Evolutionary conservation across 805 yeast species (phyloP).

Genomic region (Metschnikowia kofuensis): DNA sequence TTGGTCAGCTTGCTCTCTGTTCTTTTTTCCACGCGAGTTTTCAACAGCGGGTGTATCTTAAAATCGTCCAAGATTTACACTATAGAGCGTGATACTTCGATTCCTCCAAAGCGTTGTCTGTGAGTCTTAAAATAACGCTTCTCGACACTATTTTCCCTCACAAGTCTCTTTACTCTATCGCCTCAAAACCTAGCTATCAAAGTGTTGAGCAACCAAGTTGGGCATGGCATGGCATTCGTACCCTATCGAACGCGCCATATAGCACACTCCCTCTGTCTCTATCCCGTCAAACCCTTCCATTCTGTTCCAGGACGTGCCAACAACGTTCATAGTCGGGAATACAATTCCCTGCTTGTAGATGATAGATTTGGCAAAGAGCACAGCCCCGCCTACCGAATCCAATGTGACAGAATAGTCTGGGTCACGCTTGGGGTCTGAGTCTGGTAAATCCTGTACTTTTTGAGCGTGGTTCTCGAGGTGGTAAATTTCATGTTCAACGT

Average conservation of each 20-base stretch:
- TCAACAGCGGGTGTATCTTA: too few species aligned
- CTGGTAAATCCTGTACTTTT: constrained; percentile 9
- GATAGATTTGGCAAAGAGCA: constrained; percentile 41
- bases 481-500: constrained; percentile 23
- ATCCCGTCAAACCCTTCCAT: constrained; percentile 52
- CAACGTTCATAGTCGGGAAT: constrained; percentile 44
- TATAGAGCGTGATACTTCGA: too few species aligned
- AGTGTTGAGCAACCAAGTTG: constrained; percentile 41
- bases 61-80: too few species aligned
- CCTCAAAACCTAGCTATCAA: not conserved
- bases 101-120: too few species aligned
- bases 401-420: constrained; percentile 23
- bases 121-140: too few species aligned
- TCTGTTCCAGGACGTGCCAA: constrained; percentile 48
- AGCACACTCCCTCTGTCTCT: constrained; percentile 54
- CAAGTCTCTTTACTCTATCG: too few species aligned
- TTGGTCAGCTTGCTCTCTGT: too few species aligned
- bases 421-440: constrained; percentile 1
- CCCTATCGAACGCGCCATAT: constrained; percentile 43
- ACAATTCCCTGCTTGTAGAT: constrained; percentile 45
- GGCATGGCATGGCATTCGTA: constrained; percentile 51
- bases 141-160: too few species aligned
- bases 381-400: constrained; percentile 55
- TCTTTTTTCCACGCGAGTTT: too few species aligned
- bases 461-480: constrained; percentile 26